These are phyloP conservation scores for Gastrolobium bilobum DNA, from an alignment of 306 rosid species.

Conservation along the genomic window DNA sequence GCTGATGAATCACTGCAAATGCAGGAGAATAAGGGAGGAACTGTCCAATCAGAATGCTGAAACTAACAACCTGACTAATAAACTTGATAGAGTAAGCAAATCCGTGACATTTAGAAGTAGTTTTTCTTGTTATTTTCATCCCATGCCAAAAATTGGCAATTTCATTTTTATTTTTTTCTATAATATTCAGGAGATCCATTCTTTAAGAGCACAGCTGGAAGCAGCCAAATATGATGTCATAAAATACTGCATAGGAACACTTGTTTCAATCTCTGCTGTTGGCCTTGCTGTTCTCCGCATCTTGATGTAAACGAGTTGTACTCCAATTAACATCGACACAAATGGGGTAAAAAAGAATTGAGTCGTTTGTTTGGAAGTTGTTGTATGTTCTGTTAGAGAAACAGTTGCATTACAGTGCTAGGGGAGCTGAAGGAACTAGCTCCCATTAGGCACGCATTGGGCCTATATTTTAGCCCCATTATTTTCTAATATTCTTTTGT, in stretches of 20 bases:
- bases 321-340: slow-evolving; percentile 43
- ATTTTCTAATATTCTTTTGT: slow-evolving; percentile 39
- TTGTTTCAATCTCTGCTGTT: slow-evolving; percentile 93
- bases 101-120: not conserved
- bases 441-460: slow-evolving; percentile 41
- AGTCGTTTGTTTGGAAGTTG: slow-evolving; percentile 46
- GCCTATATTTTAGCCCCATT: slow-evolving; percentile 49
- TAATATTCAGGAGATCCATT: slow-evolving; percentile 82
- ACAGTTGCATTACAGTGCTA: slow-evolving; percentile 24
- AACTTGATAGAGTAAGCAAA: slow-evolving; percentile 87
- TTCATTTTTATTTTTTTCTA: not conserved
- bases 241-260: slow-evolving; percentile 97
- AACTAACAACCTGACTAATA: slow-evolving; percentile 85
- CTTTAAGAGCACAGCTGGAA: slow-evolving; percentile 87
- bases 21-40: slow-evolving; percentile 95
- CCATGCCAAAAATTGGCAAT: not conserved
- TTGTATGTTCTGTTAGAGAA: slow-evolving; percentile 40
- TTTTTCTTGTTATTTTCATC: slow-evolving; percentile 10
- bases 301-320: slow-evolving; percentile 63
- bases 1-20: slow-evolving; percentile 1
- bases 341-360: slow-evolving; percentile 9
- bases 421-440: slow-evolving; percentile 40
- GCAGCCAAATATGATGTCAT: slow-evolving; percentile 97
- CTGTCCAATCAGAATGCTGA: slow-evolving; percentile 86
- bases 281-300: slow-evolving; percentile 93